Evolutionary conservation across 176 grass and related monocot species (phyloP), one percentile per base, ranked within the genome.

Genomic region (Hyparrhenia diplandra): DNA sequence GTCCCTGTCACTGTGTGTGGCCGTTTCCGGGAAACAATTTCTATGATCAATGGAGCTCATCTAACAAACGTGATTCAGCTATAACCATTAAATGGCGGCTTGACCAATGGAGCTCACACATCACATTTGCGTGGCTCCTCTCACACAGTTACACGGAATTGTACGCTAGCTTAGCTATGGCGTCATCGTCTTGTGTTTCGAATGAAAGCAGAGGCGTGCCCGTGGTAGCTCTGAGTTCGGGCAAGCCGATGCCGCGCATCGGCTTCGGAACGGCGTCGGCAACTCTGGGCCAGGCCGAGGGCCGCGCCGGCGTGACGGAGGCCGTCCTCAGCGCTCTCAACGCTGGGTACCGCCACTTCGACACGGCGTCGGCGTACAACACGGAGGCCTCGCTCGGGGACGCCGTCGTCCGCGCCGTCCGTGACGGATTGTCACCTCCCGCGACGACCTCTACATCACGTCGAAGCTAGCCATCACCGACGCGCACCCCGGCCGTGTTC

Each of bases 381-480:
- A 49, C 88, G 21, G 83, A 90, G 60, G 4, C 18, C 3, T 13
- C 59, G 25, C 3, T 90, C 35, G 88, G 83, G 4, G 73, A 77
- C 17, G 88, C 79, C 31, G 35, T 60, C 5, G 16, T 67, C 2
- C 28, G 60, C 1, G 88, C 88, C 5, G 24, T 79, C 1, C 37
- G 71, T 1, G 13, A 32, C 7, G 79, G 3, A 9, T n/a, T 2
- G 2, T 86, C 17, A 37, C 47, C 0, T 74, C 67, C 17, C 60
- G 83, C 1, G 79, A 79, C 23, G 79, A 90, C 18, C 9, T 90
- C 13, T 90, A 74, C 74, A 37, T 90, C 74, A 86, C 83, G 8
- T 63, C 79, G 17, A 86, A 90, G 83, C 66, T 86, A 16, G 83
- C 74, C 67, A 25, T 76, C 83, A 10, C 5, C 23, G 83, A 90